Percentiles rank a stretch among this genome's conserved stretches.
Conservation (phyloP, 106 monocot genomes). For the Apostasia ramifera region DNA sequence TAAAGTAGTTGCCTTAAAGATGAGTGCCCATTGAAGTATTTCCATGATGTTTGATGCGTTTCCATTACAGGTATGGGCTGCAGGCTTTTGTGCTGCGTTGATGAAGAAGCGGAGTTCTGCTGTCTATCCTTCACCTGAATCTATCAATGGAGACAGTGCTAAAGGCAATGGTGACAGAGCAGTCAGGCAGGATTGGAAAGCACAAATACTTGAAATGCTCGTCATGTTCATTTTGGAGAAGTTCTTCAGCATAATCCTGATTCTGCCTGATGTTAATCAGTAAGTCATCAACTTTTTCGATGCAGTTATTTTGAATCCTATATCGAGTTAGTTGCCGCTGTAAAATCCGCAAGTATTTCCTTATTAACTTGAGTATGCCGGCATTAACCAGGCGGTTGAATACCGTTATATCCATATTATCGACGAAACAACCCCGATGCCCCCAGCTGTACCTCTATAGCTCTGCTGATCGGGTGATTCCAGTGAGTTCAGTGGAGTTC, state of each 20-base stretch:
- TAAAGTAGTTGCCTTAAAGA: too few relatives aligned
- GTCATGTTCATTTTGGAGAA: slow-evolving; percentile 50
- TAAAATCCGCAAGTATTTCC: too few relatives aligned
- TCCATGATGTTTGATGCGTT: slow-evolving; percentile 5
- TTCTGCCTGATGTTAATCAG: slow-evolving; percentile 72
- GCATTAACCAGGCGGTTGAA: slow-evolving; percentile 53
- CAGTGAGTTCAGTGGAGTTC: slow-evolving; percentile 45
- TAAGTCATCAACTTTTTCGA: slow-evolving; percentile 14
- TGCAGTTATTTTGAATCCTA: too few relatives aligned
- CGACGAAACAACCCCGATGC: slow-evolving; percentile 58
- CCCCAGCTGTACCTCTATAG: slow-evolving; percentile 95
- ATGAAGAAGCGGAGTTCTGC: slow-evolving; percentile 47
- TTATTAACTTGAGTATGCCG: too few relatives aligned
- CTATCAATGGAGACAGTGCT: slow-evolving; percentile 10
- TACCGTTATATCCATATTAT: slow-evolving; percentile 45
- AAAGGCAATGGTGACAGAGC: slow-evolving; percentile 10
- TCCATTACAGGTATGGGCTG: slow-evolving; percentile 77
- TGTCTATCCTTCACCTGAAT: slow-evolving; percentile 21
- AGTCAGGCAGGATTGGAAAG: slow-evolving; percentile 8
- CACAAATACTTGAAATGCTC: slow-evolving; percentile 36
- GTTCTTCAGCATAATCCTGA: slow-evolving; percentile 49
- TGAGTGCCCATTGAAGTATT: background rate
- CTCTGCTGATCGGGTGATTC: slow-evolving; percentile 77
- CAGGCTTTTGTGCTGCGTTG: slow-evolving; percentile 85
- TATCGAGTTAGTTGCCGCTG: too few relatives aligned